Conservation (phyloP, 208 protist genomes). For the Plasmodiophora brassicae region DNA sequence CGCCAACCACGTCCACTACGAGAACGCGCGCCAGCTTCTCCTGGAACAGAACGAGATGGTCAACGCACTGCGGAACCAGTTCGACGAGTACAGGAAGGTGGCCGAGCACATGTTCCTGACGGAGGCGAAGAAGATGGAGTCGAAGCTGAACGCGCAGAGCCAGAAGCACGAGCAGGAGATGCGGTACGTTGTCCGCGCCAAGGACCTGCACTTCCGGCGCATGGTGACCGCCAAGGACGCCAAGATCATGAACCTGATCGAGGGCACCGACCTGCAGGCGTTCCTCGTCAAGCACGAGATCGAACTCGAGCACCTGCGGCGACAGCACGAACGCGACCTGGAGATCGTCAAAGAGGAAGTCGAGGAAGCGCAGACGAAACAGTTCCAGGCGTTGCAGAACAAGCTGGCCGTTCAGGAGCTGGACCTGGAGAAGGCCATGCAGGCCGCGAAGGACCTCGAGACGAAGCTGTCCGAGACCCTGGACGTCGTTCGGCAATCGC, state of each 20-base stretch:
- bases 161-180: not conserved
- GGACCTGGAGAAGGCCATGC: not conserved
- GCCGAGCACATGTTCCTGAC: not conserved
- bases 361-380: not conserved
- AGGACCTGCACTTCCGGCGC: not conserved
- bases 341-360: not conserved
- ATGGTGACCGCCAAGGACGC: not conserved
- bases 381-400: not conserved
- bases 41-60: not conserved
- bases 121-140: not conserved
- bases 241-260: not conserved
- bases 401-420: not conserved
- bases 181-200: not conserved
- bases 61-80: not conserved
- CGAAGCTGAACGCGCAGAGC: not conserved
- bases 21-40: not conserved
- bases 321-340: not conserved
- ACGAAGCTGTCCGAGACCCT: not conserved
- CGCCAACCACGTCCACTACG: not conserved
- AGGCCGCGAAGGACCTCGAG: not conserved
- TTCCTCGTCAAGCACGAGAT: not conserved
- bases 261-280: not conserved
- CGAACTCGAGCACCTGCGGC: not conserved
- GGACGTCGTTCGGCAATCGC: not conserved
- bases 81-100: not conserved